Percentiles rank a stretch among this genome's conserved stretches.
Conservation (phyloP, 352 stramenopile species). For the Globisporangium alternatum region DNA sequence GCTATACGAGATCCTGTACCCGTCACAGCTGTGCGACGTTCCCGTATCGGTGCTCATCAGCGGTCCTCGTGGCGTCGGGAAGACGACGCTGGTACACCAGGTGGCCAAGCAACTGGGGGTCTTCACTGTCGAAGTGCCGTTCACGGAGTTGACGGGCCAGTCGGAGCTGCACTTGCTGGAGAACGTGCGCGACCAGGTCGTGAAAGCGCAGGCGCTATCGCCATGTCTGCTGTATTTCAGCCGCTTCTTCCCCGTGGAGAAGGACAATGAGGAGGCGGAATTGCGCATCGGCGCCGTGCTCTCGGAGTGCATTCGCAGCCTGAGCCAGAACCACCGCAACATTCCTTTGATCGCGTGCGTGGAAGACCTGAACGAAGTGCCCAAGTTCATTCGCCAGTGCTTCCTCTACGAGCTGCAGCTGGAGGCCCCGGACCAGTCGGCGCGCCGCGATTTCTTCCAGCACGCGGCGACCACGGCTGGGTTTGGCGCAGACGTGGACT, state of each 20-base stretch:
- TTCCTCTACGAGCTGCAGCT: conserved; percentile 79
- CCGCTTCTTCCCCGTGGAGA: conserved; percentile 72
- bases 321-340: conserved; percentile 46
- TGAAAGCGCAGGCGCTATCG: conserved; percentile 59
- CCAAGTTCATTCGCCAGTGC: conserved; percentile 77
- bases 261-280: conserved; percentile 74
- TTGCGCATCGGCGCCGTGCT: conserved; percentile 60
- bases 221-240: conserved; percentile 82
- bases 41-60: conserved; percentile 71
- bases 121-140: conserved; percentile 67
- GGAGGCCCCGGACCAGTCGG: conserved; percentile 52
- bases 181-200: conserved; percentile 68
- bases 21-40: conserved; percentile 60
- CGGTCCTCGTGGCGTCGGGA: conserved; percentile 65
- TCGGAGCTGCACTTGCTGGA: conserved; percentile 75
- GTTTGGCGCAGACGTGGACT: conserved; percentile 46
- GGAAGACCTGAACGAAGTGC: conserved; percentile 73
- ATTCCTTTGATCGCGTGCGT: conserved; percentile 76
- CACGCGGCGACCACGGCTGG: conserved; percentile 34
- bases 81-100: conserved; percentile 67
- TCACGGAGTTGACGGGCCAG: conserved; percentile 67
- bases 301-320: conserved; percentile 56
- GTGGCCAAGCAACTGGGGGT: conserved; percentile 67
- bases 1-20: conserved; percentile 68
- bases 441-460: conserved; percentile 53